Percentiles rank a stretch among this genome's conserved stretches.
phyloP scores from a whole-genome alignment of 768 basidiomycete species.

The Tulasnella calospora region DNA sequence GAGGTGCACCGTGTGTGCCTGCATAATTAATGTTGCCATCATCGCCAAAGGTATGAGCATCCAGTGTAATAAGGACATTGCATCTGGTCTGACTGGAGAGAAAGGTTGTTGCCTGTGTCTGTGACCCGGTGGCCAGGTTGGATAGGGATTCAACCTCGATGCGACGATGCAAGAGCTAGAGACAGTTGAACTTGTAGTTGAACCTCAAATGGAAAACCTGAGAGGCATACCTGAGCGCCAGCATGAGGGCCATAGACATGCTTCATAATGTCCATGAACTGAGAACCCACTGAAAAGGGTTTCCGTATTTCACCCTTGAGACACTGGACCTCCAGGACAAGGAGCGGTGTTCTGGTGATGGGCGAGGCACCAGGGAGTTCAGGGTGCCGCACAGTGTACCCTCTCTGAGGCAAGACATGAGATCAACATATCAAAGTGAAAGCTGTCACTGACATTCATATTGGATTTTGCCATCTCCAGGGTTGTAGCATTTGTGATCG shows the following conservation, averaged over 20 bases:
- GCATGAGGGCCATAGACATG: background rate
- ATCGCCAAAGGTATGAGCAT: background rate
- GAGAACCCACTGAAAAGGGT: background rate
- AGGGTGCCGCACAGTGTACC: background rate
- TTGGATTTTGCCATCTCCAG: background rate
- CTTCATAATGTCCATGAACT: background rate
- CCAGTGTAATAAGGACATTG: background rate
- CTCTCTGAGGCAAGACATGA: background rate
- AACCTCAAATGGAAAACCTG: background rate
- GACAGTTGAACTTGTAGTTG: background rate
- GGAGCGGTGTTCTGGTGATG: background rate
- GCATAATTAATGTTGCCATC: background rate
- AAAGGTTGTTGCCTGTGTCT: background rate
- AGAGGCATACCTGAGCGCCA: background rate
- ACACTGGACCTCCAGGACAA: background rate
- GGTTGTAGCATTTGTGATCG: background rate
- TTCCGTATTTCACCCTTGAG: background rate
- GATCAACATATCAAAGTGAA: background rate
- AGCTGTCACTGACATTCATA: background rate
- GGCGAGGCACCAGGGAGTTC: background rate
- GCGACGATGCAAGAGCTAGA: background rate
- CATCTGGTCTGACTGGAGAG: background rate
- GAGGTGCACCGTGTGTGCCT: background rate
- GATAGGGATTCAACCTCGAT: background rate
- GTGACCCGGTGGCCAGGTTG: background rate